Percentiles rank a stretch among this genome's conserved stretches.
Evolutionary conservation across 495 filamentous ascomycete genomes (phyloP).

Genomic region (Cercophora samala): DNA sequence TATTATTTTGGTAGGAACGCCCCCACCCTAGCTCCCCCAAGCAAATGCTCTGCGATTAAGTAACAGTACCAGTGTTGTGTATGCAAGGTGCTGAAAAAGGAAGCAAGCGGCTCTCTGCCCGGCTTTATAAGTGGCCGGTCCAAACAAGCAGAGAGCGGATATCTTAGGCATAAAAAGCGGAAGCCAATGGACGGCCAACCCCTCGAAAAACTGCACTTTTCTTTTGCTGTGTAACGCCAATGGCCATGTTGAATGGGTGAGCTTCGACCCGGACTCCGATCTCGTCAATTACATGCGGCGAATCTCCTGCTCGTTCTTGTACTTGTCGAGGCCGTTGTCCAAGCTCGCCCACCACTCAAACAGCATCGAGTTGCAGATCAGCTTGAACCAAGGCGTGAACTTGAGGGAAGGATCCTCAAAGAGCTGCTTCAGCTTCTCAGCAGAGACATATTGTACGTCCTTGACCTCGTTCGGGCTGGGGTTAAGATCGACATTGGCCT

Average conservation of each 20-base stretch:
- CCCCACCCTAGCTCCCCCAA: conserved; percentile 8
- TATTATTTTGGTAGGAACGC: not conserved
- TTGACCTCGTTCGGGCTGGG: conserved; percentile 84
- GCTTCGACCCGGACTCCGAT: not conserved
- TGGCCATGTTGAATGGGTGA: conserved; percentile 2
- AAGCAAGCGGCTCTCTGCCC: conserved; percentile 27
- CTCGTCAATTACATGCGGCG: conserved; percentile 62
- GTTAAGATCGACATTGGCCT: conserved; percentile 79
- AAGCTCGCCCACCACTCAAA: conserved; percentile 98
- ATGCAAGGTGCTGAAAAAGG: conserved; percentile 31
- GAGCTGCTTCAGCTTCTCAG: conserved; percentile 77
- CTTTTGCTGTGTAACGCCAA: conserved; percentile 1
- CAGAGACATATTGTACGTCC: conserved; percentile 76
- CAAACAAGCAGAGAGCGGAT: conserved; percentile 25
- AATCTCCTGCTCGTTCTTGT: conserved; percentile 80
- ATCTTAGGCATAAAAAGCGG: conserved; percentile 26
- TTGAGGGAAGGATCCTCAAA: conserved; percentile 74
- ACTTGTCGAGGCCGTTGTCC: conserved; percentile 75
- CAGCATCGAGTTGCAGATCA: conserved; percentile 96
- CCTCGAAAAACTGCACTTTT: not conserved
- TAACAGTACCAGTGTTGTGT: conserved; percentile 7
- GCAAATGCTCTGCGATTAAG: conserved; percentile 13
- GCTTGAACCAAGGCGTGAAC: conserved; percentile 99
- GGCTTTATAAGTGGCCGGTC: conserved; percentile 24
- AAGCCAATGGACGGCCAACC: conserved; percentile 12